Percentiles rank a stretch among this genome's conserved stretches.
phyloP scores from a whole-genome alignment of 192 early-diverging fungal genomes.

The Spinellus fusiger region DNA sequence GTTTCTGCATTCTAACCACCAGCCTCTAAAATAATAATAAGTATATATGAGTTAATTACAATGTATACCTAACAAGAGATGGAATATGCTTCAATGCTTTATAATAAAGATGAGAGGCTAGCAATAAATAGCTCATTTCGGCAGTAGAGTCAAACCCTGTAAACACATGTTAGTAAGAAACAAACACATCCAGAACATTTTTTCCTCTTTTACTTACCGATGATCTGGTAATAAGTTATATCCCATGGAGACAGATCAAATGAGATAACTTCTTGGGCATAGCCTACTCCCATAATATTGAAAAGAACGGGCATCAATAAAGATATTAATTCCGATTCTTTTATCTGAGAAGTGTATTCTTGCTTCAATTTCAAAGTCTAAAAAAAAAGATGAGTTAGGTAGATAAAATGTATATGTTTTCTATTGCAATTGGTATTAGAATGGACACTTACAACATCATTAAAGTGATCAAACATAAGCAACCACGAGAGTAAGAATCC shows the following conservation, averaged over 20 bases:
- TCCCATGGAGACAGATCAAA: constrained; percentile 72
- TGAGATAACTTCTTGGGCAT: constrained; percentile 30
- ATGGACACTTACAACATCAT: constrained; percentile 56
- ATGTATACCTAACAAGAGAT: constrained; percentile 51
- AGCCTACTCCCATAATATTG: constrained; percentile 57
- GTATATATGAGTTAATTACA: not conserved
- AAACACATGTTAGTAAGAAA: not conserved
- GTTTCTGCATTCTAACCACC: constrained; percentile 80
- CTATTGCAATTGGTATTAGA: not conserved
- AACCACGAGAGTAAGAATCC: constrained; percentile 72
- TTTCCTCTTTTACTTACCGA: constrained; percentile 35
- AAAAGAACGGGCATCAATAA: constrained; percentile 58
- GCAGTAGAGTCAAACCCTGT: constrained; percentile 39
- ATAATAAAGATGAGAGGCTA: constrained; percentile 75
- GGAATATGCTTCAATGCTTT: constrained; percentile 55
- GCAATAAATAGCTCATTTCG: constrained; percentile 53
- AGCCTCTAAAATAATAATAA: constrained; percentile 28
- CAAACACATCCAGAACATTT: not conserved
- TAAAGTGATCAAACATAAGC: constrained; percentile 70
- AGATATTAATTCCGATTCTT: constrained; percentile 41
- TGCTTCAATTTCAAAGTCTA: constrained; percentile 63
- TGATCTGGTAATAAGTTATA: constrained; percentile 55
- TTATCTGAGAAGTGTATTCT: constrained; percentile 49
- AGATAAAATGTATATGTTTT: not conserved
- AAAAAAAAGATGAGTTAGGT: not conserved